A percentile compares a stretch with the other conserved stretches of the same genome.
phyloP scores from a whole-genome alignment of 1,284 basidiomycete genomes.

The Jaminaea rosea region DNA sequence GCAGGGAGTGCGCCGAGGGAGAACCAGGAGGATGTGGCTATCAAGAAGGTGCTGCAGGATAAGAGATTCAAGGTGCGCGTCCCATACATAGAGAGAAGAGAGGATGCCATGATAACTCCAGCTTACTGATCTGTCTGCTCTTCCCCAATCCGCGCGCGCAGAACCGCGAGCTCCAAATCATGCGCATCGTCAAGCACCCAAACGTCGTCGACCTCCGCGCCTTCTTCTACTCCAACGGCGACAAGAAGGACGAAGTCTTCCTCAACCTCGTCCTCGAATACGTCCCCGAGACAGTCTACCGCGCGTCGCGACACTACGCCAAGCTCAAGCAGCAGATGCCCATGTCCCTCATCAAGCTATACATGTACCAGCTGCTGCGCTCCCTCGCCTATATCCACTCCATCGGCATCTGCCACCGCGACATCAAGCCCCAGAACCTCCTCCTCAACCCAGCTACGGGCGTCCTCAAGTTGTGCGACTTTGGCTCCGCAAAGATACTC shows the following conservation, averaged over 20 bases:
- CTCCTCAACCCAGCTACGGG: conserved; percentile 93
- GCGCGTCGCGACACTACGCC: conserved; percentile 94
- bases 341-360: conserved; percentile 96
- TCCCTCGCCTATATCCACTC: conserved; percentile 97
- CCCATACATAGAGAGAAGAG: no score
- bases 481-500: conserved; percentile 96
- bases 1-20: conserved; percentile 17
- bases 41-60: conserved; percentile 99
- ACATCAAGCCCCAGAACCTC: conserved; percentile 99
- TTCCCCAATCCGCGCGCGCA: conserved; percentile 49
- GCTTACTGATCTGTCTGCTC: not conserved
- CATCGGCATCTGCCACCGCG: conserved; percentile 77
- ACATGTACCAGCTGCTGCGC: conserved; percentile 94
- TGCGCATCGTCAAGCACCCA: conserved; percentile 93
- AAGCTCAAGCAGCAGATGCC: conserved; percentile 99
- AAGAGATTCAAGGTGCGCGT: conserved; percentile 92
- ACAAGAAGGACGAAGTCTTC: conserved; percentile 99
- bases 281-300: conserved; percentile 98
- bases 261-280: conserved; percentile 98
- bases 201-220: conserved; percentile 96
- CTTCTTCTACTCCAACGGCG: conserved; percentile 98
- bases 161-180: conserved; percentile 99
- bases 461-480: conserved; percentile 95
- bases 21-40: conserved; percentile 73
- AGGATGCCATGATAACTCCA: no score